A percentile compares a stretch with the other conserved stretches of the same genome.
phyloP scores from a whole-genome alignment of 352 stramenopile species.

The Pythium phragmiticola region DNA sequence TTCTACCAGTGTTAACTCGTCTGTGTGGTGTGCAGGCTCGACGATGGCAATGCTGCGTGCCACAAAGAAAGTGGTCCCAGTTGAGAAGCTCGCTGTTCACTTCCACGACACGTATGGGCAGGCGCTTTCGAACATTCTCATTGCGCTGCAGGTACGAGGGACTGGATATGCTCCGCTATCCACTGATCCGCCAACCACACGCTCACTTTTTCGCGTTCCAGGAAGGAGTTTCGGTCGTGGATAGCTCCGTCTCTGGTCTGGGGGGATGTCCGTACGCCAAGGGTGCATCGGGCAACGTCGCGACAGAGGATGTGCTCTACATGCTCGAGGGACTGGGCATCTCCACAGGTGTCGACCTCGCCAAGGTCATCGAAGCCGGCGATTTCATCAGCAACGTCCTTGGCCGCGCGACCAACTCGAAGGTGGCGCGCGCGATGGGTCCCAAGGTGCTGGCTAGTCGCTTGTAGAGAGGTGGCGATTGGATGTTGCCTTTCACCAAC shows the following conservation, averaged over 20 bases:
- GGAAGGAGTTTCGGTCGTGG: constrained; percentile 91
- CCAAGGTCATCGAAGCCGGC: constrained; percentile 89
- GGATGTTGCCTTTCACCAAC: too few relatives aligned
- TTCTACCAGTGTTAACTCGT: not conserved
- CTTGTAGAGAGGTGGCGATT: constrained; percentile 30
- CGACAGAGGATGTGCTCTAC: constrained; percentile 97
- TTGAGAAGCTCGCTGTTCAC: constrained; percentile 91
- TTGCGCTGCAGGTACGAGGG: constrained; percentile 68
- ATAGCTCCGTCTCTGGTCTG: constrained; percentile 95
- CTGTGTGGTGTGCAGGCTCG: constrained; percentile 40
- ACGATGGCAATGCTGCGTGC: constrained; percentile 81
- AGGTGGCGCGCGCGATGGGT: constrained; percentile 76
- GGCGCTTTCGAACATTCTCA: constrained; percentile 94
- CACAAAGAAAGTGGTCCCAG: constrained; percentile 74
- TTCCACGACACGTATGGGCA: constrained; percentile 98
- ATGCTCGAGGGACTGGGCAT: constrained; percentile 96
- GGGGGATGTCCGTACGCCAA: constrained; percentile 96
- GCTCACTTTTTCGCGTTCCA: constrained; percentile 34
- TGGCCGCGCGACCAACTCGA: constrained; percentile 78
- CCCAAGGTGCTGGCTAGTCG: constrained; percentile 40
- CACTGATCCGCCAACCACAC: not conserved
- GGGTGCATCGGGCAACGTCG: constrained; percentile 96
- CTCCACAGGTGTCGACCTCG: constrained; percentile 92
- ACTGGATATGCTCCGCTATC: not conserved
- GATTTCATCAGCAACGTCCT: constrained; percentile 89